These are phyloP conservation scores for Diaporthe ilicicola DNA, from an alignment of 2,329 filamentous ascomycete genomes.

Conservation along the genomic window DNA sequence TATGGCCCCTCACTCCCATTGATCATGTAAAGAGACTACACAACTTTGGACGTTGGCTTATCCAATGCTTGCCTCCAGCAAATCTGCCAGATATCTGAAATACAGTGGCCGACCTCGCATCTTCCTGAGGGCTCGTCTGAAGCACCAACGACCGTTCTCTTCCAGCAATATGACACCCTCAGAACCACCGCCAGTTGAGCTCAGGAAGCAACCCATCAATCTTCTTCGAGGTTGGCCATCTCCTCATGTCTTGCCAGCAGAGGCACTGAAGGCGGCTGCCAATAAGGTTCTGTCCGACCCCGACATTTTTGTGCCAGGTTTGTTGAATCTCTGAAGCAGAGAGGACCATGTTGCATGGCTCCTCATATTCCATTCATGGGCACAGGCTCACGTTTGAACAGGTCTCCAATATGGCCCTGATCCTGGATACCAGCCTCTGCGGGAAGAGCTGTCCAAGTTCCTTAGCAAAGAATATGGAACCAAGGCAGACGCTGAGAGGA, in stretches of 20 bases:
- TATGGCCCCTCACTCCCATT: not conserved
- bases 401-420: slow-evolving; percentile 76
- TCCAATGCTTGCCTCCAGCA: not conserved
- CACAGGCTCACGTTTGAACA: not conserved
- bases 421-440: slow-evolving; percentile 74
- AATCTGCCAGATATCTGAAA: not conserved
- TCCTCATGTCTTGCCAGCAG: slow-evolving; percentile 69
- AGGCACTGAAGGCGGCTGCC: slow-evolving; percentile 68
- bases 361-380: not conserved
- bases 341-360: not conserved
- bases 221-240: slow-evolving; percentile 75
- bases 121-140: not conserved
- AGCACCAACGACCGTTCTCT: not conserved
- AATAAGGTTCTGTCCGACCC: slow-evolving; percentile 68
- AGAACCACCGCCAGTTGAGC: slow-evolving; percentile 18
- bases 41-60: not conserved
- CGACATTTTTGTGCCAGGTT: slow-evolving; percentile 64
- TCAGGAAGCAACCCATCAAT: slow-evolving; percentile 61
- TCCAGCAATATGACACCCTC: slow-evolving; percentile 26
- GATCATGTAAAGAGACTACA: not conserved
- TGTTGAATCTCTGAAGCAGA: slow-evolving; percentile 47
- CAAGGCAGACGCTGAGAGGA: slow-evolving; percentile 60
- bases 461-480: slow-evolving; percentile 68
- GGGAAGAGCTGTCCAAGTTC: slow-evolving; percentile 75
- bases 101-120: not conserved